Evolutionary conservation across 768 basidiomycete species (phyloP), one percentile per base, ranked within the genome.

Genomic region (Amyloporia xantha): DNA sequence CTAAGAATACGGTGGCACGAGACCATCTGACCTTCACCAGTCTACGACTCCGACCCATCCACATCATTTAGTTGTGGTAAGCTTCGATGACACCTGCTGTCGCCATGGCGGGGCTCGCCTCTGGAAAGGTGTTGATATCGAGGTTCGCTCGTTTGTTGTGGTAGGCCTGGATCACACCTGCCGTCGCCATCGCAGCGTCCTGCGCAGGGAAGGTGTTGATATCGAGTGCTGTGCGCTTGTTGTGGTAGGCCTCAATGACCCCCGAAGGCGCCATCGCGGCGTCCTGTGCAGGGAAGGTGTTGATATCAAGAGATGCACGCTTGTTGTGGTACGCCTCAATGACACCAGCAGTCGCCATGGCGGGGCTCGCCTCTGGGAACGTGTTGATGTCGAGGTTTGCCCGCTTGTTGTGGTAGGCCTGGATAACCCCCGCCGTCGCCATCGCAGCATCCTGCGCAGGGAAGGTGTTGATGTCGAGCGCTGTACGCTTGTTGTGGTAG

Each of bases 191-290:
- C 1, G 58, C 51, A 1, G 64, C 43, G n/a, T 39, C 21, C 54
- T 66, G 57, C 12, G 54, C 60, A 0, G 63, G 60, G 11, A 64
- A 49, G 47, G 37, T 53, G 60, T 61, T 61, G 44, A 54, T 33
- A 30, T 60, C 51, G 42, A 51, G 26, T 28, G 58, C 50, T 5
- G 41, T 49, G 33, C 56, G 59, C 51, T 55, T 56, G 30, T 44
- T 49, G 17, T 49, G 40, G 21, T 19, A 45, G 11, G 26, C 36
- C 4, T 49, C 57, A 28, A 51, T 59, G 33, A 73, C 59, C 12
- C 73, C 72, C 3, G 61, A 51, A 5, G 62, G 57, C 0, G 73
- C 61, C 41, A 66, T 71, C 26, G 67, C 62, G 0, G 72, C 37
- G 2, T 54, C 30, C 49, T 72, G 63, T 4, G 59, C 68, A 3